These are phyloP conservation scores for Apiotrichum sp. DNA, from an alignment of 1,284 basidiomycete species.

Conservation along the genomic window DNA sequence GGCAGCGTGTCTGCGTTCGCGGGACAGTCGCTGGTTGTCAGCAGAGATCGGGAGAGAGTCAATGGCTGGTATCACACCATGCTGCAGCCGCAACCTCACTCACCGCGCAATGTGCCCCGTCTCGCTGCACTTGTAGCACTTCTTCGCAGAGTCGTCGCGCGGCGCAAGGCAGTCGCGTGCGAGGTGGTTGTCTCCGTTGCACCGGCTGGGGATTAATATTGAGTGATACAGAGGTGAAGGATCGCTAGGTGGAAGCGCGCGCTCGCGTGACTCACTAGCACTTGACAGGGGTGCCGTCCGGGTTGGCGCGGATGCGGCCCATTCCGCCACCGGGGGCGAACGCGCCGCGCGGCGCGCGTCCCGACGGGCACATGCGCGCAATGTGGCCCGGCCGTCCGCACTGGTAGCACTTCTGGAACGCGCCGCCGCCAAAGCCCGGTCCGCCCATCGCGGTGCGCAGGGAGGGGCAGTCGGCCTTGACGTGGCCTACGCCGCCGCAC, in stretches of 20 bases:
- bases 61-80: too few relatives aligned
- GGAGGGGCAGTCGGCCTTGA: conserved; percentile 75
- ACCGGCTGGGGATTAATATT: conserved; percentile 31
- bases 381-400: conserved; percentile 43
- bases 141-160: conserved; percentile 39
- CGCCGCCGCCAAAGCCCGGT: conserved; percentile 17
- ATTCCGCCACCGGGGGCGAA: conserved; percentile 18
- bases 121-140: conserved; percentile 47
- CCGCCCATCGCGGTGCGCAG: conserved; percentile 55
- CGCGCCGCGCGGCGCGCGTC: conserved; percentile 3
- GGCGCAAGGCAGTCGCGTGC: conserved; percentile 46
- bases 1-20: conserved; percentile 1
- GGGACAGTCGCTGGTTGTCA: conserved; percentile 3
- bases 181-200: conserved; percentile 46
- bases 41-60: too few relatives aligned
- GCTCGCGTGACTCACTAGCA: conserved; percentile 40
- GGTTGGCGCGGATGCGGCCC: conserved; percentile 16
- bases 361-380: conserved; percentile 31
- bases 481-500: conserved; percentile 61
- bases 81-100: conserved; percentile 2
- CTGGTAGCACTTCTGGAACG: conserved; percentile 66
- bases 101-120: conserved; percentile 43
- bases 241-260: neutral
- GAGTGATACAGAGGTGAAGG: too few relatives aligned
- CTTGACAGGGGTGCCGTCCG: conserved; percentile 44